Conservation (phyloP, 495 filamentous ascomycete species). For the Glarea lozoyensis region DNA sequence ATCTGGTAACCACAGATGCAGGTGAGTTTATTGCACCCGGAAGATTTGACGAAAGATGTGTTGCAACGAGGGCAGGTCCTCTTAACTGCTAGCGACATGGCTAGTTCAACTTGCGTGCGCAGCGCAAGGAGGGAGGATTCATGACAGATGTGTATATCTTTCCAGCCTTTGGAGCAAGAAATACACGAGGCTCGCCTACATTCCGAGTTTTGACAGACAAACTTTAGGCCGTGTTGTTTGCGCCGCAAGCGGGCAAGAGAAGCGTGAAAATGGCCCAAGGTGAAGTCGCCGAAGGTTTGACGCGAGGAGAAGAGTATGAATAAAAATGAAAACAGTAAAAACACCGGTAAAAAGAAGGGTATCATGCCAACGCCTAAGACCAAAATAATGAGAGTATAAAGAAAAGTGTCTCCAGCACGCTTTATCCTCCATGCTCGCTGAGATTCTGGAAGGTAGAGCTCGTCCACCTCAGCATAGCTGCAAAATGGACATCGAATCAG, state of each 20-base stretch:
- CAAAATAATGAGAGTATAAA: slow-evolving; percentile 36
- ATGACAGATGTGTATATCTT: slow-evolving; percentile 67
- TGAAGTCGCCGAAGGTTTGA: slow-evolving; percentile 24
- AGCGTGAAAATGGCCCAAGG: slow-evolving; percentile 33
- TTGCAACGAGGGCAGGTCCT: slow-evolving; percentile 88
- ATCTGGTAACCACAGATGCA: slow-evolving; percentile 96
- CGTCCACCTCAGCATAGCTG: slow-evolving; percentile 79
- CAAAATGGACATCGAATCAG: slow-evolving; percentile 87
- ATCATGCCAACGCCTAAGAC: slow-evolving; percentile 33
- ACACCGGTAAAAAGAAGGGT: slow-evolving; percentile 42
- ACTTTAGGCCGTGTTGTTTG: slow-evolving; percentile 57
- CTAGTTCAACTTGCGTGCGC: slow-evolving; percentile 79
- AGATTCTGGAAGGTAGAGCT: slow-evolving; percentile 53
- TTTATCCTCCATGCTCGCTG: slow-evolving; percentile 41
- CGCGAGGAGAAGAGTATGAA: slow-evolving; percentile 29
- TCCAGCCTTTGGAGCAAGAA: slow-evolving; percentile 56
- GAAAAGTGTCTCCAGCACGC: slow-evolving; percentile 20
- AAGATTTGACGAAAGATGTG: slow-evolving; percentile 81
- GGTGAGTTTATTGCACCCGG: slow-evolving; percentile 94
- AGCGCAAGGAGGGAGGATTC: slow-evolving; percentile 78
- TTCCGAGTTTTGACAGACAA: slow-evolving; percentile 57
- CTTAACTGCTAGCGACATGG: slow-evolving; percentile 88
- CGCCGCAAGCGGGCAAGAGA: slow-evolving; percentile 56
- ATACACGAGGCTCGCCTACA: slow-evolving; percentile 70
- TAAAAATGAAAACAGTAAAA: slow-evolving; percentile 31